Evolutionary conservation across 2,329 filamentous ascomycete genomes (phyloP).

Genomic region (Claviceps quebecensis): DNA sequence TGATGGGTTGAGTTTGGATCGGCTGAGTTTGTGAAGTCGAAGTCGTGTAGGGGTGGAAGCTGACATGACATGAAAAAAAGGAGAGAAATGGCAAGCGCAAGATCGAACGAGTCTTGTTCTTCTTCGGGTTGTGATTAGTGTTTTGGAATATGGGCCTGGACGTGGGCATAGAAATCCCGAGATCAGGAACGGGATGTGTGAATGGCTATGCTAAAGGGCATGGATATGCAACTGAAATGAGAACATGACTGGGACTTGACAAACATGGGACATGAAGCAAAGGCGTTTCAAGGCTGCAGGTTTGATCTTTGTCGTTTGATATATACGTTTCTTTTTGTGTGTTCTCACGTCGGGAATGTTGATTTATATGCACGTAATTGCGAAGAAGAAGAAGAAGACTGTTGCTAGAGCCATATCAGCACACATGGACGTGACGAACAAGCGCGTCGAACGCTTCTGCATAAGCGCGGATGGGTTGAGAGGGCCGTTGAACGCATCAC

Average conservation of each 20-base stretch:
- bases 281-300: constrained; percentile 2
- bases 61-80: too few species aligned
- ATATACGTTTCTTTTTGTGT: not conserved
- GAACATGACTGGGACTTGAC: not conserved
- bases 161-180: not conserved
- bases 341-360: too few species aligned
- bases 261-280: not conserved
- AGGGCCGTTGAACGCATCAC: constrained; percentile 6
- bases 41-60: not conserved
- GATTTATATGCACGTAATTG: too few species aligned
- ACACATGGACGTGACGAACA: too few species aligned
- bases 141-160: not conserved
- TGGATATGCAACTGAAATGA: not conserved
- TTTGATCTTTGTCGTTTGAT: not conserved
- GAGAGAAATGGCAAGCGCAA: not conserved
- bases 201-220: not conserved
- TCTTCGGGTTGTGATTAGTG: not conserved
- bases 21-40: constrained; percentile 55
- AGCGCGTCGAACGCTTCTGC: too few species aligned
- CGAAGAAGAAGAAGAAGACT: too few species aligned
- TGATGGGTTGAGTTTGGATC: constrained; percentile 60
- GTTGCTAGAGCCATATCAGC: too few species aligned
- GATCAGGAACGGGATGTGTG: not conserved
- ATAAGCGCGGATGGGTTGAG: too few species aligned
- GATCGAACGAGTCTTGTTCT: too few species aligned